Percentiles rank a stretch among this genome's conserved stretches.
Conservation (phyloP, 2,329 filamentous ascomycete genomes). For the Ilyonectria mors-panacis region DNA sequence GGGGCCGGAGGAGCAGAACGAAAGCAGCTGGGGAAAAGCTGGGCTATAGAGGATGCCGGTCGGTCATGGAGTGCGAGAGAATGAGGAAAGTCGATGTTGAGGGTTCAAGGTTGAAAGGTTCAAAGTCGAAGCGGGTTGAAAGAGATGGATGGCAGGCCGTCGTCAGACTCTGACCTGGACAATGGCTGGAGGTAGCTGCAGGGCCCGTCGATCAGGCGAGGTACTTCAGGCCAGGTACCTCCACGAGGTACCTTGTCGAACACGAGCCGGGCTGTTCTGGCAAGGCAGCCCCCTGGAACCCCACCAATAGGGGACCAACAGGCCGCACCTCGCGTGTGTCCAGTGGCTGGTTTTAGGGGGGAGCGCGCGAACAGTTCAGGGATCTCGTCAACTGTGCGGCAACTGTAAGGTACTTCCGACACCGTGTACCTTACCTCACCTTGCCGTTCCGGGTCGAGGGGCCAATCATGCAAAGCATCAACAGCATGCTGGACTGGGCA, state of each 20-base stretch:
- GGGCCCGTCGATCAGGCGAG: constrained; percentile 44
- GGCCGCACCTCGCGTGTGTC: constrained; percentile 23
- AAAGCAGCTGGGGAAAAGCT: constrained; percentile 23
- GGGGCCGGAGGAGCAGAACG: constrained; percentile 3
- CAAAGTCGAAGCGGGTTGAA: constrained; percentile 26
- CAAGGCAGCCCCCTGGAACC: constrained; percentile 11
- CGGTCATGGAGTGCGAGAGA: constrained; percentile 32
- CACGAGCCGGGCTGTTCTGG: constrained; percentile 10
- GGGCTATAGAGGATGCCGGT: constrained; percentile 30
- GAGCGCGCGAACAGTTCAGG: constrained; percentile 38
- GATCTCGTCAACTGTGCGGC: constrained; percentile 37
- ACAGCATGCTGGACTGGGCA: constrained; percentile 23
- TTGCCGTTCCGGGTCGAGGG: constrained; percentile 9
- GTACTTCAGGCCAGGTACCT: constrained; percentile 31
- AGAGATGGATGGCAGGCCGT: constrained; percentile 20
- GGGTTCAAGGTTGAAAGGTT: constrained; percentile 13
- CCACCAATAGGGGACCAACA: constrained; percentile 34
- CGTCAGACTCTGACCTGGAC: constrained; percentile 42
- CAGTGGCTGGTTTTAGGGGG: constrained; percentile 38
- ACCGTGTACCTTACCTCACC: constrained; percentile 17
- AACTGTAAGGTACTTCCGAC: constrained; percentile 38
- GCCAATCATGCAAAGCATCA: constrained; percentile 39
- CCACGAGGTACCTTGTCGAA: constrained; percentile 12
- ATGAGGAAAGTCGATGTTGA: constrained; percentile 17
- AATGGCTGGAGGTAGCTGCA: constrained; percentile 42